phyloP scores from a whole-genome alignment of 768 basidiomycete genomes.

The Candolleomyces aberdarensis region DNA sequence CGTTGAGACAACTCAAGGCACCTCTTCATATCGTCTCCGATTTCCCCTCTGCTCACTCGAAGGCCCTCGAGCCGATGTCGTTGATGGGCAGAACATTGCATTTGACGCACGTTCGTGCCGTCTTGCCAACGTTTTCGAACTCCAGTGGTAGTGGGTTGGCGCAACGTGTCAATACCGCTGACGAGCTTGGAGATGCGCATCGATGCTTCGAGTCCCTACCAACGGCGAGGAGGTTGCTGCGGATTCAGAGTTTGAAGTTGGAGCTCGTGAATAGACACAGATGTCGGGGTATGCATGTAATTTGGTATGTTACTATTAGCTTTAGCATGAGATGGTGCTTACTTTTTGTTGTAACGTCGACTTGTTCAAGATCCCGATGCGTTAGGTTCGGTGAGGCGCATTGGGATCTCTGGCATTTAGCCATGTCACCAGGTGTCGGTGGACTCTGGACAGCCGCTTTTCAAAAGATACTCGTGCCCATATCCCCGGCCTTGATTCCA shows the following conservation, averaged over 20 bases:
- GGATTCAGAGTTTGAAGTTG: too few species aligned
- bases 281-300: too few species aligned
- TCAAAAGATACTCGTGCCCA: constrained; percentile 6
- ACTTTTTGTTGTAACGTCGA: background rate
- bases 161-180: too few species aligned
- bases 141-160: too few species aligned
- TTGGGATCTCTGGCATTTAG: constrained; percentile 6
- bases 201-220: too few species aligned
- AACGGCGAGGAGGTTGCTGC: too few species aligned
- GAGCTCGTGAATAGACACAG: too few species aligned
- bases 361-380: background rate
- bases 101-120: constrained; percentile 22
- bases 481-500: constrained; percentile 5
- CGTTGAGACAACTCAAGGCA: constrained; percentile 37
- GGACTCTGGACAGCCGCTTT: constrained; percentile 7
- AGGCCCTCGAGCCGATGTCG: constrained; percentile 27
- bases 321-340: background rate
- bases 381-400: background rate
- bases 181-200: too few species aligned
- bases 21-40: constrained; percentile 23
- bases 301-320: too few species aligned
- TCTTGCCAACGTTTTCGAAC: too few species aligned
- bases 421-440: constrained; percentile 1
- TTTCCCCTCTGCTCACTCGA: constrained; percentile 28
- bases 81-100: constrained; percentile 36